Percentiles rank a stretch among this genome's conserved stretches.
Conservation (phyloP, 2,329 filamentous ascomycete species). For the Teratosphaeria epicoccoides region DNA sequence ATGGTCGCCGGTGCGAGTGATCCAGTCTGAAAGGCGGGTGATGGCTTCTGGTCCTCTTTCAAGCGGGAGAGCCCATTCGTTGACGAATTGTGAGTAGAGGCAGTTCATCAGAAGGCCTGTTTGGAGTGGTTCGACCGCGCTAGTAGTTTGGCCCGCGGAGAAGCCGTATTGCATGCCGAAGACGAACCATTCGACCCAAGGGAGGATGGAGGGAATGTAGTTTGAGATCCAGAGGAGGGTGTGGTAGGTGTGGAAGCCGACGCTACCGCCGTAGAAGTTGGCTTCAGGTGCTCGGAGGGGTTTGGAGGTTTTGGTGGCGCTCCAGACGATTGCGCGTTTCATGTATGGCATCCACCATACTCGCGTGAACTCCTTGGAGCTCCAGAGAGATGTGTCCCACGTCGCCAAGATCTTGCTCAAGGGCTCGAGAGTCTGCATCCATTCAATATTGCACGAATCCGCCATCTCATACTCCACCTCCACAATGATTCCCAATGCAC, state of each 20-base stretch:
- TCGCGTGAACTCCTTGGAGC: conserved; percentile 72
- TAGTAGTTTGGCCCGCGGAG: conserved; percentile 53
- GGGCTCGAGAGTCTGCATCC: conserved; percentile 68
- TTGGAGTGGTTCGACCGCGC: conserved; percentile 70
- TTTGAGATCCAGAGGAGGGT: conserved; percentile 74
- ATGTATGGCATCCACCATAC: conserved; percentile 98
- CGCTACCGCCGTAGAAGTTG: conserved; percentile 68
- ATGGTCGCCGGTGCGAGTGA: conserved; percentile 61
- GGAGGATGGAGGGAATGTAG: conserved; percentile 66
- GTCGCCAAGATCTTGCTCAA: conserved; percentile 57
- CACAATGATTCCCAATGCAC: conserved; percentile 80
- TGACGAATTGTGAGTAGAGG: conserved; percentile 95
- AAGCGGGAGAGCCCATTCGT: conserved; percentile 92
- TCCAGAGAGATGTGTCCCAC: conserved; percentile 73
- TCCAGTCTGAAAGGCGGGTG: conserved; percentile 71
- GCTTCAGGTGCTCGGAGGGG: conserved; percentile 47
- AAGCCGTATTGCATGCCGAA: conserved; percentile 98
- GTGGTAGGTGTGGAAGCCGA: conserved; percentile 88
- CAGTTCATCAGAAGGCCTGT: conserved; percentile 90
- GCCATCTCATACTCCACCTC: conserved; percentile 79
- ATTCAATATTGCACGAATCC: conserved; percentile 71
- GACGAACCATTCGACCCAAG: conserved; percentile 89
- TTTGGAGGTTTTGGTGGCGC: conserved; percentile 65
- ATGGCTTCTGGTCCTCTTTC: conserved; percentile 79
- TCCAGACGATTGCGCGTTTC: conserved; percentile 78